Evolutionary conservation across 1,284 basidiomycete species (phyloP).

Genomic region (Ustilago cynodontis): DNA sequence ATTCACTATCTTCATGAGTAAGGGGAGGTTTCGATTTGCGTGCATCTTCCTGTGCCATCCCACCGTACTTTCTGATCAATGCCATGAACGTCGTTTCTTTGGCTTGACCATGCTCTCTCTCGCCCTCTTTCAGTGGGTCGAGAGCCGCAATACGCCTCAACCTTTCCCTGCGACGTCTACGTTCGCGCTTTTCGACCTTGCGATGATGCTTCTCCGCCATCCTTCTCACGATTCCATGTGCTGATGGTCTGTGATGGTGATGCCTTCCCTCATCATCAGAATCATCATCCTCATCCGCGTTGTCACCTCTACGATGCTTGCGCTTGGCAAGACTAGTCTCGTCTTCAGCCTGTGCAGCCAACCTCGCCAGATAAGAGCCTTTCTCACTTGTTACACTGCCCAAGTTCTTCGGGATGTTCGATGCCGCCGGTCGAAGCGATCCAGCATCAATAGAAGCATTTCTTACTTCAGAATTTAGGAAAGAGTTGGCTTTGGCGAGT

Average conservation of each 20-base stretch:
- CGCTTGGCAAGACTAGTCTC: slow-evolving; percentile 2
- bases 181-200: slow-evolving; percentile 30
- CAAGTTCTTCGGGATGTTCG: neutral
- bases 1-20: neutral
- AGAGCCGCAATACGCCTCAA: slow-evolving; percentile 44
- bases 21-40: neutral
- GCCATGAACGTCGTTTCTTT: slow-evolving; percentile 51
- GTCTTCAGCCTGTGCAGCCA: slow-evolving; percentile 32
- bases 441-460: slow-evolving; percentile 15
- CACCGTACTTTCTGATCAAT: slow-evolving; percentile 40
- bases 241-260: neutral
- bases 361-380: slow-evolving; percentile 32
- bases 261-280: slow-evolving; percentile 4
- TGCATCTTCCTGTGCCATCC: slow-evolving; percentile 22
- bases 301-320: neutral
- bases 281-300: slow-evolving; percentile 24
- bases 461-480: slow-evolving; percentile 38
- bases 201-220: slow-evolving; percentile 37
- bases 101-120: slow-evolving; percentile 26
- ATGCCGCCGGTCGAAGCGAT: neutral
- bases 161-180: slow-evolving; percentile 23
- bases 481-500: slow-evolving; percentile 25
- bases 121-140: slow-evolving; percentile 36
- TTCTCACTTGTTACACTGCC: slow-evolving; percentile 35
- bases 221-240: slow-evolving; percentile 27